Percentiles rank a stretch among this genome's conserved stretches.
These are phyloP conservation scores for Phytophthora tubulina DNA, from an alignment of 352 stramenopile genomes.

Conservation along the genomic window DNA sequence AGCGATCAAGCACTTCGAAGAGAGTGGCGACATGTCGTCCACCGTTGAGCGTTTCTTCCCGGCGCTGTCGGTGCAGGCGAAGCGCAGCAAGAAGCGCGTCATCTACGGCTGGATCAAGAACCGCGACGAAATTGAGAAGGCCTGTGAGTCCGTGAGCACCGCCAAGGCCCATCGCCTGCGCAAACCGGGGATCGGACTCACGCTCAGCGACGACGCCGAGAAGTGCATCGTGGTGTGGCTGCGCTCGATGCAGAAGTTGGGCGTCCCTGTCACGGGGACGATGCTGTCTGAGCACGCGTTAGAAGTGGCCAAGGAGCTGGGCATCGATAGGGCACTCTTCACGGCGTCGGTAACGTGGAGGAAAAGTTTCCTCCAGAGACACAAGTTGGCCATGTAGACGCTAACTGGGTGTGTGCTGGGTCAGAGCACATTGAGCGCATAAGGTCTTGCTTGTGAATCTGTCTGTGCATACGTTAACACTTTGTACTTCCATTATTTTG, in stretches of 20 bases:
- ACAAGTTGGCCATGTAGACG: slow-evolving; percentile 39
- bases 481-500: not conserved
- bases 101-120: slow-evolving; percentile 49
- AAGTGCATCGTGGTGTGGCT: slow-evolving; percentile 54
- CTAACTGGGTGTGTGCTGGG: not conserved
- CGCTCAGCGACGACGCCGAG: slow-evolving; percentile 43
- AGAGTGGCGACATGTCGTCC: slow-evolving; percentile 35
- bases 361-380: slow-evolving; percentile 44
- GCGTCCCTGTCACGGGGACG: slow-evolving; percentile 36
- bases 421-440: no score
- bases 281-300: slow-evolving; percentile 46
- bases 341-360: slow-evolving; percentile 40
- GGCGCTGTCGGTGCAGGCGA: slow-evolving; percentile 31
- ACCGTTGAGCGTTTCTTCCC: slow-evolving; percentile 47
- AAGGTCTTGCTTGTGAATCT: not conserved
- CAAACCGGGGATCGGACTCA: slow-evolving; percentile 35
- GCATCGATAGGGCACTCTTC: slow-evolving; percentile 40
- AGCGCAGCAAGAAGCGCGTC: slow-evolving; percentile 52
- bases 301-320: slow-evolving; percentile 46
- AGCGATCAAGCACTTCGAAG: slow-evolving; percentile 43
- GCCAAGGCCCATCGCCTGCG: slow-evolving; percentile 47
- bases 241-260: slow-evolving; percentile 42
- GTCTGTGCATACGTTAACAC: not conserved
- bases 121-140: slow-evolving; percentile 46
- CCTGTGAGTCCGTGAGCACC: slow-evolving; percentile 44